phyloP scores from a whole-genome alignment of 1,284 basidiomycete genomes.

The Sanghuangporus weigelae region DNA sequence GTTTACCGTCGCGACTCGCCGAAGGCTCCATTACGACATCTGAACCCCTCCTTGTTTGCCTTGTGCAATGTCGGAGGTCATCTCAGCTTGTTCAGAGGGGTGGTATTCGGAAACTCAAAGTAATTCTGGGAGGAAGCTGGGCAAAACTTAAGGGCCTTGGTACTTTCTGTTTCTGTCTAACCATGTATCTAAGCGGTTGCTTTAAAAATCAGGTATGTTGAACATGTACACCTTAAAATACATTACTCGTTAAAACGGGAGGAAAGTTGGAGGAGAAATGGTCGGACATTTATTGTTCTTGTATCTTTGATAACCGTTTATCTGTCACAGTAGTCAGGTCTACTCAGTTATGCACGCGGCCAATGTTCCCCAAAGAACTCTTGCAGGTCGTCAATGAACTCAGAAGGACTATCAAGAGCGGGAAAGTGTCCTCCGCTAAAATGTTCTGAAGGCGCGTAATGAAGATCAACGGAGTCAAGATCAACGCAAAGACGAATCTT shows the following conservation, averaged over 20 bases:
- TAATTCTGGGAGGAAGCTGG: too few species aligned
- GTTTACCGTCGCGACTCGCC: too few species aligned
- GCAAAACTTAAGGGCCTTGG: too few species aligned
- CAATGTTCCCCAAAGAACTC: slow-evolving; percentile 14
- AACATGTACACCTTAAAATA: too few species aligned
- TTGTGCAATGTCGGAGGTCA: too few species aligned
- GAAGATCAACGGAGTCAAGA: not conserved
- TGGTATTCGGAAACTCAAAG: too few species aligned
- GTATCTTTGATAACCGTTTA: not conserved
- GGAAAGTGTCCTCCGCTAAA: slow-evolving; percentile 14
- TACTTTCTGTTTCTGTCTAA: too few species aligned
- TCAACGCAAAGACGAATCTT: not conserved
- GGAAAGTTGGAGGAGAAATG: not conserved
- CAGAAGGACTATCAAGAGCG: slow-evolving; percentile 12
- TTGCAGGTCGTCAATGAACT: slow-evolving; percentile 11
- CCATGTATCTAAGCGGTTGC: too few species aligned
- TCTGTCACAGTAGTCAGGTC: not conserved
- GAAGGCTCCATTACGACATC: too few species aligned
- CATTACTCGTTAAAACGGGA: not conserved
- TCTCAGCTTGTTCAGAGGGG: too few species aligned
- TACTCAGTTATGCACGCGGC: not conserved
- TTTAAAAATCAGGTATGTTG: too few species aligned
- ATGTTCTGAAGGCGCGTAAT: slow-evolving; percentile 3
- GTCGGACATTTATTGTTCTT: not conserved
- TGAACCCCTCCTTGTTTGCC: too few species aligned